Percentiles rank a stretch among this genome's conserved stretches.
Evolutionary conservation across 2,329 filamentous ascomycete genomes (phyloP).

Genomic region (Aspergillus quadricinctus): DNA sequence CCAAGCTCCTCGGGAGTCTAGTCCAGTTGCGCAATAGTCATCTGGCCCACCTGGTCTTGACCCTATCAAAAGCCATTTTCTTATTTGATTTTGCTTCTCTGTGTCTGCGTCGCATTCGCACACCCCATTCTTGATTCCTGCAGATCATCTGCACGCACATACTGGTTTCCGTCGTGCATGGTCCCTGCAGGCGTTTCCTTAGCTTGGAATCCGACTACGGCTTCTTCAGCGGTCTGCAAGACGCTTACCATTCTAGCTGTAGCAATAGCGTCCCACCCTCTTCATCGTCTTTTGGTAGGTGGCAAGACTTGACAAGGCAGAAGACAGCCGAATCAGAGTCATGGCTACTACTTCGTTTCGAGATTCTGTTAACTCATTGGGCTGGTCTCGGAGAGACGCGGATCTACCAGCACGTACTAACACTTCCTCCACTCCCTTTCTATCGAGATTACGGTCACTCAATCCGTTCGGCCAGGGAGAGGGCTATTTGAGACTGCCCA

Average conservation of each 20-base stretch:
- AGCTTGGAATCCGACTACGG: conserved; percentile 14
- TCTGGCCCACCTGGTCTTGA: conserved; percentile 28
- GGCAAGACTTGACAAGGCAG: conserved; percentile 4
- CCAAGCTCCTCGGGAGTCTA: conserved; percentile 20
- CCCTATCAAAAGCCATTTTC: conserved; percentile 15
- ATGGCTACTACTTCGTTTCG: conserved; percentile 65
- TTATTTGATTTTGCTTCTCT: conserved; percentile 2
- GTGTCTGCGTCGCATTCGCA: conserved; percentile 9
- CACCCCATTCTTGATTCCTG: conserved; percentile 22
- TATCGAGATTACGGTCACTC: conserved; percentile 75
- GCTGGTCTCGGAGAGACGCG: conserved; percentile 82
- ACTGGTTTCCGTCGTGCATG: conserved; percentile 34
- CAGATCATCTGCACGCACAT: conserved; percentile 51
- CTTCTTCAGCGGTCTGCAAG: conserved; percentile 11
- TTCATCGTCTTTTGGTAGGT: conserved; percentile 2
- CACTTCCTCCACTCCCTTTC: conserved; percentile 60
- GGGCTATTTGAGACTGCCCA: conserved; percentile 88
- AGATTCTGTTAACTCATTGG: conserved; percentile 89
- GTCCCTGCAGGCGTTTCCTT: conserved; percentile 40
- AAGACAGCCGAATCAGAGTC: conserved; percentile 7
- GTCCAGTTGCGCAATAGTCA: conserved; percentile 26
- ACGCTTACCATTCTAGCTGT: conserved; percentile 9
- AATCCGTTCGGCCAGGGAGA: conserved; percentile 77
- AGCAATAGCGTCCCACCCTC: conserved; percentile 17
- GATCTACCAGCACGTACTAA: conserved; percentile 69